These are phyloP conservation scores for Trifolium dubium DNA, from an alignment of 306 rosid genomes.

Conservation along the genomic window DNA sequence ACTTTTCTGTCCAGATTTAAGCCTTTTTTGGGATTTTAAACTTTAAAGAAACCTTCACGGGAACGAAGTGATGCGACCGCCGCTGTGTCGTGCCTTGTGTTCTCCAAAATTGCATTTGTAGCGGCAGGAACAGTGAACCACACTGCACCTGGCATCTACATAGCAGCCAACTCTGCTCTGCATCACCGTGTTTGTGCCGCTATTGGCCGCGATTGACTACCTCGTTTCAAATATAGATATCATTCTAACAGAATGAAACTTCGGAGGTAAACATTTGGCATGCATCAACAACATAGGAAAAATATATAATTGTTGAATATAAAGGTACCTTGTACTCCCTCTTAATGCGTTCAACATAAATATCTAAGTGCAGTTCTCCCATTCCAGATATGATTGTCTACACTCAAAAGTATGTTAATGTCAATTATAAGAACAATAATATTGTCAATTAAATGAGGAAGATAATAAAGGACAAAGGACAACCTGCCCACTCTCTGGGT, in stretches of 20 bases:
- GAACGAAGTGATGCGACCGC: too few relatives aligned
- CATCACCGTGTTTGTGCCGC: too few relatives aligned
- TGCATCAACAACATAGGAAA: slow-evolving; percentile 19
- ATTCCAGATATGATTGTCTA: slow-evolving; percentile 98
- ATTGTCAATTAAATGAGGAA: slow-evolving; percentile 25
- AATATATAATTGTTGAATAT: neutral
- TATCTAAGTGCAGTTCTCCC: slow-evolving; percentile 98
- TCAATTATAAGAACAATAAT: slow-evolving; percentile 31
- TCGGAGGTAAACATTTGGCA: slow-evolving; percentile 32
- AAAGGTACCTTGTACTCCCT: slow-evolving; percentile 86
- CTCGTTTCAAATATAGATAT: neutral
- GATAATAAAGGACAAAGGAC: slow-evolving; percentile 10
- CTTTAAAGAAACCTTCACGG: too few relatives aligned
- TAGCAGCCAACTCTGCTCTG: too few relatives aligned
- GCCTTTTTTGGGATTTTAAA: too few relatives aligned
- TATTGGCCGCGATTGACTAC: too few relatives aligned
- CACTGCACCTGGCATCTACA: too few relatives aligned
- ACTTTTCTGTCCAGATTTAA: too few relatives aligned
- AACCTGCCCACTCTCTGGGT: slow-evolving; percentile 98
- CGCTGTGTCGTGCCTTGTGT: too few relatives aligned
- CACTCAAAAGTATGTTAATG: slow-evolving; percentile 33
- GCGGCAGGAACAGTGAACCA: too few relatives aligned
- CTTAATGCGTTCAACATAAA: slow-evolving; percentile 92
- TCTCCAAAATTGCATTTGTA: too few relatives aligned
- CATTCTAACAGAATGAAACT: slow-evolving; percentile 26